phyloP scores from a whole-genome alignment of 129 eudicot genomes.

The sunflower (Helianthus annuus) region HanXRQr2.0-SUNRISE NC_035443.2:310137-310636 shows the following conservation, averaged over 20 bases:
- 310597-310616: no score
- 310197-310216: conserved; percentile 80
- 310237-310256: conserved; percentile 67
- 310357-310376: conserved; percentile 21
- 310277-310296: conserved; percentile 94
- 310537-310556: neutral
- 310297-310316: conserved; percentile 87
- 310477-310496: conserved; percentile 37
- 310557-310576: conserved; percentile 1
- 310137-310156: no score
- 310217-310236: conserved; percentile 92
- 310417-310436: conserved; percentile 60
- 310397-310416: neutral
- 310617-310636: no score
- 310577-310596: neutral
- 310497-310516: conserved; percentile 40
- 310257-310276: conserved; percentile 87
- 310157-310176: no score
- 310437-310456: conserved; percentile 89
- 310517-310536: neutral
- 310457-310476: conserved; percentile 73
- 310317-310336: conserved; percentile 38
- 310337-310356: conserved; percentile 15
- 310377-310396: conserved; percentile 36
- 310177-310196: conserved; percentile 71